Conservation (phyloP, 2,329 filamentous ascomycete species). For the Botrytis cinerea region DNA sequence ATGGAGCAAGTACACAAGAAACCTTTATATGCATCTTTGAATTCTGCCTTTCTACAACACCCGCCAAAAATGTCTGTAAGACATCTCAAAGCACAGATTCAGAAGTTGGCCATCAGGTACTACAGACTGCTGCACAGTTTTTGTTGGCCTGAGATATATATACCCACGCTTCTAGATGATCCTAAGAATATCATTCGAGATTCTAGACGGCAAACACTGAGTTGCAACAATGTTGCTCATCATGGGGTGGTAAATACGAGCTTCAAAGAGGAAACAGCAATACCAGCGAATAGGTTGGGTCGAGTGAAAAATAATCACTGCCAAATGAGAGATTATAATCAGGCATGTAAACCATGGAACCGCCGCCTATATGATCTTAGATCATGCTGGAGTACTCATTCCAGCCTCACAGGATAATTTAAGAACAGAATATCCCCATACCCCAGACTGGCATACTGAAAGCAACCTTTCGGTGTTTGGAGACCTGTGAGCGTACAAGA, state of each 20-base stretch:
- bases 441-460: background rate
- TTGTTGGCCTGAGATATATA: background rate
- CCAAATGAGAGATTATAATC: no score
- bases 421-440: background rate
- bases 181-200: background rate
- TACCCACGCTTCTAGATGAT: background rate
- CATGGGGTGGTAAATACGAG: background rate
- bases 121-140: no score
- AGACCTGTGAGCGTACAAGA: background rate
- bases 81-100: background rate
- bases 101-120: background rate
- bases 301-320: background rate
- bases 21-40: background rate
- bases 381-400: constrained; percentile 8
- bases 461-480: background rate
- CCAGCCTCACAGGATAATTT: background rate
- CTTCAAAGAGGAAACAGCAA: background rate
- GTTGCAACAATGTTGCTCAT: background rate
- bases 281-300: background rate
- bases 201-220: background rate
- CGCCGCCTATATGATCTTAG: background rate
- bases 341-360: background rate
- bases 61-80: background rate
- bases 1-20: background rate
- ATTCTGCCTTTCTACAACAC: background rate